Evolutionary conservation across 1,139 yeast genomes (phyloP).

Genomic region (Wickerhamomyces sp.): DNA sequence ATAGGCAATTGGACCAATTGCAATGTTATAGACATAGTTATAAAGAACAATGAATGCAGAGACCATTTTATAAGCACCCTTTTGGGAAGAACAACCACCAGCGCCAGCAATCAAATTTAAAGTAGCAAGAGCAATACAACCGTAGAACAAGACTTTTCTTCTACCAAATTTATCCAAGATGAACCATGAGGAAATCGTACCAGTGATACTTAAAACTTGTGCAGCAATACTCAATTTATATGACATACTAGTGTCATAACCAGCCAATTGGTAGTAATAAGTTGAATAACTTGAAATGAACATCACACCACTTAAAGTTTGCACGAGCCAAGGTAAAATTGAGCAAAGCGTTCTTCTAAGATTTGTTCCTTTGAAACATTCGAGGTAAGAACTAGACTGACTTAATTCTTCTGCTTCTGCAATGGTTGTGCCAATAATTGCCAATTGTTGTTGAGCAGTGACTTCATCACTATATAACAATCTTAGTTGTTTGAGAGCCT

Average conservation of each 20-base stretch:
- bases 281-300: slow-evolving; percentile 42
- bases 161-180: slow-evolving; percentile 26
- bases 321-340: slow-evolving; percentile 39
- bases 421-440: slow-evolving; percentile 25
- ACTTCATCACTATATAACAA: slow-evolving; percentile 19
- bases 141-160: slow-evolving; percentile 30
- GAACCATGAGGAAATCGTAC: slow-evolving; percentile 25
- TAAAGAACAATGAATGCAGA: slow-evolving; percentile 28
- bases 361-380: slow-evolving; percentile 42
- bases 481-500: slow-evolving; percentile 16
- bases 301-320: slow-evolving; percentile 44
- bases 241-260: slow-evolving; percentile 25
- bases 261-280: slow-evolving; percentile 31
- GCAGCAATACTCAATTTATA: slow-evolving; percentile 27
- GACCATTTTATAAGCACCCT: slow-evolving; percentile 17
- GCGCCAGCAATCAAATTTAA: slow-evolving; percentile 30
- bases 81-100: slow-evolving; percentile 19
- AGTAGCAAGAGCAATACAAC: slow-evolving; percentile 27
- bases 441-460: slow-evolving; percentile 20
- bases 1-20: slow-evolving; percentile 33
- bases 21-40: slow-evolving; percentile 27
- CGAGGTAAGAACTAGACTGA: slow-evolving; percentile 31
- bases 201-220: slow-evolving; percentile 28
- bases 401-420: slow-evolving; percentile 24
- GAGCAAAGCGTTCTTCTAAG: slow-evolving; percentile 47